These are phyloP conservation scores for Metahyphopichia silvanorum DNA, from an alignment of 805 yeast genomes.

Conservation along the genomic window DNA sequence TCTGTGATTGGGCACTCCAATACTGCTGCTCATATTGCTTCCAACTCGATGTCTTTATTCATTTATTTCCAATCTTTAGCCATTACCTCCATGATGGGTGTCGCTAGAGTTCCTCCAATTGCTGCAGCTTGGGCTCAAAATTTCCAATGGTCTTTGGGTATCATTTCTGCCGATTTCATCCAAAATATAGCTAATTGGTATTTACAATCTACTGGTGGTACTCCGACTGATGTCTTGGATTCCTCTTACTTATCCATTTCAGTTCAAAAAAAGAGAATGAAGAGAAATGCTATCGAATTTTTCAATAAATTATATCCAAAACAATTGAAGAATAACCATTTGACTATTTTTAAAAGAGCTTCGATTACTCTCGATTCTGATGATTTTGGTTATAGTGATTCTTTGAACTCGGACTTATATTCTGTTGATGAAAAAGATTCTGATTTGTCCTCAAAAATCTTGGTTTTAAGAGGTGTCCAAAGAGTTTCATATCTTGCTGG, in stretches of 20 bases:
- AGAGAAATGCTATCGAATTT: conserved; percentile 21
- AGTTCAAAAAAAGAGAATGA: conserved; percentile 59
- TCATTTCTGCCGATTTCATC: conserved; percentile 71
- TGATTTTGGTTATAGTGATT: conserved; percentile 42
- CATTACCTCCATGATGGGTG: conserved; percentile 93
- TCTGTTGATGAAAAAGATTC: conserved; percentile 69
- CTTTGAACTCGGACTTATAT: conserved; percentile 48
- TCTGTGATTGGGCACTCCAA: conserved; percentile 85
- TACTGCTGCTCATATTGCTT: conserved; percentile 97
- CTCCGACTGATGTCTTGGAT: conserved; percentile 68
- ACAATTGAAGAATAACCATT: conserved; percentile 7
- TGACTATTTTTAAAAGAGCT: conserved; percentile 22
- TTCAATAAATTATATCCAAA: conserved; percentile 8
- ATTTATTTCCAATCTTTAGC: conserved; percentile 93
- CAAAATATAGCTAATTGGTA: conserved; percentile 90
- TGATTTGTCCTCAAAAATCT: conserved; percentile 59
- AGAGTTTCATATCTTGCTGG: conserved; percentile 83
- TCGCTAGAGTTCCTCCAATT: conserved; percentile 87
- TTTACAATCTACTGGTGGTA: conserved; percentile 91
- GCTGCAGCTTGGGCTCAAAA: conserved; percentile 98
- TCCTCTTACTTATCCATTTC: conserved; percentile 73
- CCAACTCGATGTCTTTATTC: conserved; percentile 88
- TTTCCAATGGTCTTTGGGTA: conserved; percentile 95
- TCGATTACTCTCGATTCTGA: conserved; percentile 39
- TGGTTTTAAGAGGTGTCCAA: conserved; percentile 86